Evolutionary conservation across 2,329 filamentous ascomycete species (phyloP).

Genomic region (Curvularia eragrostidis): DNA sequence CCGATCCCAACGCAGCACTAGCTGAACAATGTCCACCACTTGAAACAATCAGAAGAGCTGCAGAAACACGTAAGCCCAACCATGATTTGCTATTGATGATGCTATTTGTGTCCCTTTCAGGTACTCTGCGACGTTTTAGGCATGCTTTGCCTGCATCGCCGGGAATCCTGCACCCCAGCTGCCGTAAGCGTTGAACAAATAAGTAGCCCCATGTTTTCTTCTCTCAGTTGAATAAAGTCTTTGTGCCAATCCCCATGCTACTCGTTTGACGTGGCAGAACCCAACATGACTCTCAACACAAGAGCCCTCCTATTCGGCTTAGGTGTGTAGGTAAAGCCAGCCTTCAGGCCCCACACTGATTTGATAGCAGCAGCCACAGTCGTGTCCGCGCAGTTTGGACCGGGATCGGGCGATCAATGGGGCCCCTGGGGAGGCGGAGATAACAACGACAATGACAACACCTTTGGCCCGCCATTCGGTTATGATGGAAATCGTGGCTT

Average conservation of each 20-base stretch:
- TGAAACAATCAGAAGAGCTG: slow-evolving; percentile 20
- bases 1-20: slow-evolving; percentile 21
- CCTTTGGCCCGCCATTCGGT: slow-evolving; percentile 8
- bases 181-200: slow-evolving; percentile 12
- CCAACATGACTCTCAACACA: slow-evolving; percentile 17
- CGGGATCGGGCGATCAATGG: slow-evolving; percentile 9
- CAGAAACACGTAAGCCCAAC: slow-evolving; percentile 36
- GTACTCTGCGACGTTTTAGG: slow-evolving; percentile 9
- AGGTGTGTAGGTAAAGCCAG: slow-evolving; percentile 13
- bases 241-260: not conserved
- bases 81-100: slow-evolving; percentile 16
- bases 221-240: not conserved
- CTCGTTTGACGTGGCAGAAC: slow-evolving; percentile 1
- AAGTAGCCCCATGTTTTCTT: slow-evolving; percentile 8
- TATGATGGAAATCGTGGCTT: slow-evolving; percentile 6
- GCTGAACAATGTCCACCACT: slow-evolving; percentile 24
- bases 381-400: slow-evolving; percentile 27
- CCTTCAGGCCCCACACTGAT: slow-evolving; percentile 8
- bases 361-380: slow-evolving; percentile 12
- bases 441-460: slow-evolving; percentile 6
- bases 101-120: slow-evolving; percentile 25
- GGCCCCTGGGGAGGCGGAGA: slow-evolving; percentile 19
- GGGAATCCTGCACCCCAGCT: slow-evolving; percentile 5
- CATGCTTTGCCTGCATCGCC: slow-evolving; percentile 20
- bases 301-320: slow-evolving; percentile 20